phyloP scores from a whole-genome alignment of 108 stramenopile genomes.

The Schizochytrium sp. region DNA sequence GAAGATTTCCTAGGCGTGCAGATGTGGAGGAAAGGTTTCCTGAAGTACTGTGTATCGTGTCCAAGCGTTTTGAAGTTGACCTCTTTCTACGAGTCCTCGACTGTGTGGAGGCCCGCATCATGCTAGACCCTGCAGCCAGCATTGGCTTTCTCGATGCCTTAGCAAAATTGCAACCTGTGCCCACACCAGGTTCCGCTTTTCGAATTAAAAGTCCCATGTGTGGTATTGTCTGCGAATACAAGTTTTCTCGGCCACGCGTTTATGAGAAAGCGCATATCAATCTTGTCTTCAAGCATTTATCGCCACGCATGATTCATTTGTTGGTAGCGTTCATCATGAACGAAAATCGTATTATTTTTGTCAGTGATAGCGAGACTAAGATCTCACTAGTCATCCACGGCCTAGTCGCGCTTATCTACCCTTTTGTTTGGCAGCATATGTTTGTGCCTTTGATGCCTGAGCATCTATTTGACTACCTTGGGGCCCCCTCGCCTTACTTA shows the following conservation, averaged over 20 bases:
- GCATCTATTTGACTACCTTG: constrained; percentile 51
- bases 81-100: constrained; percentile 31
- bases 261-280: constrained; percentile 36
- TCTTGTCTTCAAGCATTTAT: constrained; percentile 13
- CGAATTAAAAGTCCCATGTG: neutral
- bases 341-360: constrained; percentile 43
- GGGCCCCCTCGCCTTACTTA: constrained; percentile 39
- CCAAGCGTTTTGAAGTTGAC: constrained; percentile 11
- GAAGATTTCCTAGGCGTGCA: neutral
- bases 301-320: constrained; percentile 18
- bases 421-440: constrained; percentile 58
- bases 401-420: constrained; percentile 19
- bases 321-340: constrained; percentile 49
- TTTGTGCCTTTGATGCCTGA: constrained; percentile 57
- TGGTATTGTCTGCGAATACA: constrained; percentile 3
- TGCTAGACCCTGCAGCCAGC: neutral
- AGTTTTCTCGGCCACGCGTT: constrained; percentile 25
- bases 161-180: neutral
- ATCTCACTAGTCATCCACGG: constrained; percentile 53
- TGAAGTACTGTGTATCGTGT: constrained; percentile 30
- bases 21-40: constrained; percentile 4
- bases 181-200: neutral
- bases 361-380: constrained; percentile 17
- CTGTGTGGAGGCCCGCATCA: neutral
- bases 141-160: constrained; percentile 23